These are phyloP conservation scores for Cytospora paraplurivora DNA, from an alignment of 2,329 filamentous ascomycete genomes.

Conservation along the genomic window DNA sequence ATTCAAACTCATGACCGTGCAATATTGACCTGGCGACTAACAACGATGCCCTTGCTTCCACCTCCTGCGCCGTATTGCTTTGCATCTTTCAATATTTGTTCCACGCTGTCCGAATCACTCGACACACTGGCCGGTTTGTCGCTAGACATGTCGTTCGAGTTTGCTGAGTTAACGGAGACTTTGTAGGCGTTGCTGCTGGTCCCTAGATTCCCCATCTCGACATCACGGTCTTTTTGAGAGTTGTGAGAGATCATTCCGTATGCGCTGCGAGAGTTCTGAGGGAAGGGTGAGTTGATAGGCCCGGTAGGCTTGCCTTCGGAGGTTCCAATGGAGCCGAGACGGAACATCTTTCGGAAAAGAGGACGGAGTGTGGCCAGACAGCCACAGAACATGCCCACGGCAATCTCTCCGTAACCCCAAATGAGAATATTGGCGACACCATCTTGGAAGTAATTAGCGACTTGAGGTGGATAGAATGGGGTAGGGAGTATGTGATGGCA, in stretches of 20 bases:
- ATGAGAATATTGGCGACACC: slow-evolving; percentile 24
- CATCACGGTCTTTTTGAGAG: slow-evolving; percentile 5
- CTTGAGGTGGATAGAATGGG: background rate
- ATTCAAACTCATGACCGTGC: slow-evolving; percentile 6
- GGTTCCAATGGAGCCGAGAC: slow-evolving; percentile 22
- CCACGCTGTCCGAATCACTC: slow-evolving; percentile 22
- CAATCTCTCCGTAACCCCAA: slow-evolving; percentile 27
- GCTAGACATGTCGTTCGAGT: background rate
- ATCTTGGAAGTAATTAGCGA: slow-evolving; percentile 3
- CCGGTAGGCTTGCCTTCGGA: slow-evolving; percentile 13
- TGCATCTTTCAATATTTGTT: slow-evolving; percentile 20
- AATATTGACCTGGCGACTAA: slow-evolving; percentile 25
- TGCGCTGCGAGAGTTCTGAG: slow-evolving; percentile 20
- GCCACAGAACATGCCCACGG: slow-evolving; percentile 25
- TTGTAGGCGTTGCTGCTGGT: slow-evolving; percentile 23
- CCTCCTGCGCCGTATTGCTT: slow-evolving; percentile 2
- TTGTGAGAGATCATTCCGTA: slow-evolving; percentile 19
- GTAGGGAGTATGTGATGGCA: background rate
- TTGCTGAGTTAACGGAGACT: background rate
- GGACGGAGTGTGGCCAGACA: slow-evolving; percentile 26
- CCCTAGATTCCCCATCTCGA: slow-evolving; percentile 26
- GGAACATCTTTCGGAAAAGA: slow-evolving; percentile 25
- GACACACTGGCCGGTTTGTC: slow-evolving; percentile 1
- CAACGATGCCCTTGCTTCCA: slow-evolving; percentile 16
- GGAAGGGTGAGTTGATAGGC: slow-evolving; percentile 11